A percentile compares a stretch with the other conserved stretches of the same genome.
Conservation (phyloP, 495 filamentous ascomycete species). For the Penicillium roqueforti region DNA sequence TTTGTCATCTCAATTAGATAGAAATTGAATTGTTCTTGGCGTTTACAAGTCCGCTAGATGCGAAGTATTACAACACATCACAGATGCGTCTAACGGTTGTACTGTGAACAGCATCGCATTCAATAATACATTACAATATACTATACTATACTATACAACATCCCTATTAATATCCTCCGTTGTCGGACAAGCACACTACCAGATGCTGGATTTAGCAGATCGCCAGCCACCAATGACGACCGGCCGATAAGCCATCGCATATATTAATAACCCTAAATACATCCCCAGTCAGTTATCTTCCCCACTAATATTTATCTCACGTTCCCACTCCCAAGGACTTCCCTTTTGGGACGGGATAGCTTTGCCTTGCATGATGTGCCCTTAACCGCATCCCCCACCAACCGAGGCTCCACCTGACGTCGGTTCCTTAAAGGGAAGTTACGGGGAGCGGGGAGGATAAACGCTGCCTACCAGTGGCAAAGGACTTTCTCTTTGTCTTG, state of each 20-base stretch:
- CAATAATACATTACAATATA: not conserved
- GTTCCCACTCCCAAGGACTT: slow-evolving; percentile 24
- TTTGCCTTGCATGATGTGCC: slow-evolving; percentile 4
- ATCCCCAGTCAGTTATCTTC: slow-evolving; percentile 8
- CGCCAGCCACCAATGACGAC: slow-evolving; percentile 10
- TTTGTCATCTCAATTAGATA: too few relatives aligned
- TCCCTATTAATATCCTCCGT: not conserved
- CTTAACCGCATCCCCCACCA: not conserved
- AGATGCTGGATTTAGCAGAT: slow-evolving; percentile 6
- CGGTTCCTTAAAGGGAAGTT: slow-evolving; percentile 14
- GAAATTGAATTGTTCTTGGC: too few relatives aligned
- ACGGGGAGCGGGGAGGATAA: slow-evolving; percentile 4
- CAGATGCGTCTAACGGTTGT: not conserved
- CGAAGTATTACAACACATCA: too few relatives aligned
- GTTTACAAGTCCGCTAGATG: too few relatives aligned
- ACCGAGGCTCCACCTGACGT: not conserved
- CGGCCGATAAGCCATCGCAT: slow-evolving; percentile 6
- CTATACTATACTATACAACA: not conserved
- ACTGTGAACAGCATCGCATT: not conserved
- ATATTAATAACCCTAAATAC: not conserved
- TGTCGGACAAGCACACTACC: slow-evolving; percentile 3
- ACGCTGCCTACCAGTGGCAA: not conserved
- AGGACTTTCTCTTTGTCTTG: not conserved
- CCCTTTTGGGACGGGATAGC: slow-evolving; percentile 18
- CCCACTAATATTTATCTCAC: not conserved